Evolutionary conservation across 805 yeast genomes (phyloP).

Genomic region (Wickerhamiella hasegawae): DNA sequence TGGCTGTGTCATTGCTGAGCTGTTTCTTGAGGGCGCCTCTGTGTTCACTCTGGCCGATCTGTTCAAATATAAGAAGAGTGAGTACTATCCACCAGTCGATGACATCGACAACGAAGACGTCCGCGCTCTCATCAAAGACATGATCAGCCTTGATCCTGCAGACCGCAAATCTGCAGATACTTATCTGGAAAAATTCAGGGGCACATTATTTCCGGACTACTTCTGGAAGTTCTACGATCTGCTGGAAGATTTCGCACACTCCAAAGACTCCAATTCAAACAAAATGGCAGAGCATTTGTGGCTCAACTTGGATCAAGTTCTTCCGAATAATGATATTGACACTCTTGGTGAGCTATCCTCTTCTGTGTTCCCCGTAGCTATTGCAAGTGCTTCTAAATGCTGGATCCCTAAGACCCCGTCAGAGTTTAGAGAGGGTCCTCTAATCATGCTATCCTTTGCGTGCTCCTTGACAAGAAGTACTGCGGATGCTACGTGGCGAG

Average conservation of each 20-base stretch:
- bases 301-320: conserved; percentile 6
- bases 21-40: conserved; percentile 74
- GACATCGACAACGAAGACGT: conserved; percentile 36
- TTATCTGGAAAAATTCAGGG: conserved; percentile 35
- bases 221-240: conserved; percentile 38
- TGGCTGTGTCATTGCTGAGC: conserved; percentile 75
- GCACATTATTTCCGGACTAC: conserved; percentile 42
- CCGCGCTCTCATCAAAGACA: conserved; percentile 38
- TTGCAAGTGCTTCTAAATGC: conserved; percentile 4
- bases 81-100: conserved; percentile 46
- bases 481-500: conserved; percentile 39
- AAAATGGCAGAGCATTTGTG: conserved; percentile 39
- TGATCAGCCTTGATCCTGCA: conserved; percentile 50
- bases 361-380: conserved; percentile 8
- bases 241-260: conserved; percentile 11
- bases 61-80: conserved; percentile 62
- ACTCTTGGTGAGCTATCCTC: conserved; percentile 3
- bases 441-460: conserved; percentile 42
- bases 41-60: conserved; percentile 75
- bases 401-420: conserved; percentile 1
- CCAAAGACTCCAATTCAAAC: conserved; percentile 29
- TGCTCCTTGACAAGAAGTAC: conserved; percentile 48
- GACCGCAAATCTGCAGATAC: conserved; percentile 40
- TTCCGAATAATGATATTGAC: conserved; percentile 2
- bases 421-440: conserved; percentile 24